A percentile compares a stretch with the other conserved stretches of the same genome.
Conservation (phyloP, 208 protist species). For the Angomonas ambiguus region DNA sequence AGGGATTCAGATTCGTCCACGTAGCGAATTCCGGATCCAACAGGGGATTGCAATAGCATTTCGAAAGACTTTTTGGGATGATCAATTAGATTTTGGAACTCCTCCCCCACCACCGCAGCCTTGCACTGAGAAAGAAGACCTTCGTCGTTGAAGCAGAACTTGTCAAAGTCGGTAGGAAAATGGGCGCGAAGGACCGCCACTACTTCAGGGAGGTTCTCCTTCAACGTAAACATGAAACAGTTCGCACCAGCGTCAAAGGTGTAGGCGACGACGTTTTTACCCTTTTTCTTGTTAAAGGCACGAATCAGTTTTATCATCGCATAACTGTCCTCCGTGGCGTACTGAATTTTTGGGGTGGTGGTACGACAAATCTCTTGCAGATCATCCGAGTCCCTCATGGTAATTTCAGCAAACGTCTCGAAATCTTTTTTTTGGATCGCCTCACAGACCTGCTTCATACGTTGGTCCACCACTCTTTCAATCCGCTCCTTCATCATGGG, state of each 20-base stretch:
- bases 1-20: conserved; percentile 52
- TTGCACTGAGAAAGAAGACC: conserved; percentile 46
- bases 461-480: conserved; percentile 78
- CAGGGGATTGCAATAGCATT: conserved; percentile 82
- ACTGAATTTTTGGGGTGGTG: conserved; percentile 97
- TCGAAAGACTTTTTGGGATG: conserved; percentile 77
- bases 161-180: conserved; percentile 81
- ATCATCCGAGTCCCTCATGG: conserved; percentile 96
- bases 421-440: conserved; percentile 95
- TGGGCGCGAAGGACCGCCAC: conserved; percentile 85
- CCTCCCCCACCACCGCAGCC: conserved; percentile 17
- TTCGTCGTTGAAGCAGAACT: conserved; percentile 68
- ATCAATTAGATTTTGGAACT: conserved; percentile 60
- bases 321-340: conserved; percentile 97
- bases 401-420: conserved; percentile 88
- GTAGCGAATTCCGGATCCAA: conserved; percentile 61
- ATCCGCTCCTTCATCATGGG: conserved; percentile 88
- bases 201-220: conserved; percentile 78
- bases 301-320: conserved; percentile 94
- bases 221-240: conserved; percentile 95
- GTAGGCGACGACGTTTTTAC: conserved; percentile 90
- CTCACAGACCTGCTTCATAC: conserved; percentile 89
- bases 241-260: conserved; percentile 99
- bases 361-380: conserved; percentile 97
- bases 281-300: conserved; percentile 86